Evolutionary conservation across 1,139 yeast species (phyloP).

Genomic region (Scheffersomyces illinoinensis): DNA sequence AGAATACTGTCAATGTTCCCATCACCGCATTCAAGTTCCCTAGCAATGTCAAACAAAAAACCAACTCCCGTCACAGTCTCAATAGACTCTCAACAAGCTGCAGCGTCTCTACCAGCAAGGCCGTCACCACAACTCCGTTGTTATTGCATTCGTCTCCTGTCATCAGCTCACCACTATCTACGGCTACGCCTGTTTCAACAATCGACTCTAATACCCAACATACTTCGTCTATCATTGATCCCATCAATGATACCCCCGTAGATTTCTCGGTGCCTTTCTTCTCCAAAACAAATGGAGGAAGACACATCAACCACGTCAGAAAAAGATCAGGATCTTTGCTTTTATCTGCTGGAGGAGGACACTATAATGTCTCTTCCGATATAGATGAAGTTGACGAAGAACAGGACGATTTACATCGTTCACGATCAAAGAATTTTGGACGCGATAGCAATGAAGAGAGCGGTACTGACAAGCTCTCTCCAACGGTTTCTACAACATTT

Average conservation of each 20-base stretch:
- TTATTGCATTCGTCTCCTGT: slow-evolving; percentile 29
- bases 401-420: slow-evolving; percentile 13
- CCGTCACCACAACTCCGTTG: slow-evolving; percentile 10
- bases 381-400: slow-evolving; percentile 33
- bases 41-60: slow-evolving; percentile 14
- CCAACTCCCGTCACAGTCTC: slow-evolving; percentile 17
- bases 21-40: slow-evolving; percentile 21
- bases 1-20: slow-evolving; percentile 8
- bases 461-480: background rate
- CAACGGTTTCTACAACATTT: slow-evolving; percentile 5
- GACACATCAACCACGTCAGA: slow-evolving; percentile 17
- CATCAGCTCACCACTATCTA: slow-evolving; percentile 38
- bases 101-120: slow-evolving; percentile 9
- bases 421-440: background rate
- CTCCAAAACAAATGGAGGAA: slow-evolving; percentile 7
- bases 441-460: slow-evolving; percentile 2
- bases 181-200: slow-evolving; percentile 33
- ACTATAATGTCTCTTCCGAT: slow-evolving; percentile 23
- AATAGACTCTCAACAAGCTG: slow-evolving; percentile 10
- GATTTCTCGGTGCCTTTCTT: slow-evolving; percentile 35
- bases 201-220: slow-evolving; percentile 22
- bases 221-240: slow-evolving; percentile 31
- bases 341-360: slow-evolving; percentile 27
- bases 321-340: slow-evolving; percentile 22
- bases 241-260: slow-evolving; percentile 45